Percentiles rank a stretch among this genome's conserved stretches.
Evolutionary conservation across 2,329 filamentous ascomycete species (phyloP).

Genomic region (Diaporthe citrichinensis): DNA sequence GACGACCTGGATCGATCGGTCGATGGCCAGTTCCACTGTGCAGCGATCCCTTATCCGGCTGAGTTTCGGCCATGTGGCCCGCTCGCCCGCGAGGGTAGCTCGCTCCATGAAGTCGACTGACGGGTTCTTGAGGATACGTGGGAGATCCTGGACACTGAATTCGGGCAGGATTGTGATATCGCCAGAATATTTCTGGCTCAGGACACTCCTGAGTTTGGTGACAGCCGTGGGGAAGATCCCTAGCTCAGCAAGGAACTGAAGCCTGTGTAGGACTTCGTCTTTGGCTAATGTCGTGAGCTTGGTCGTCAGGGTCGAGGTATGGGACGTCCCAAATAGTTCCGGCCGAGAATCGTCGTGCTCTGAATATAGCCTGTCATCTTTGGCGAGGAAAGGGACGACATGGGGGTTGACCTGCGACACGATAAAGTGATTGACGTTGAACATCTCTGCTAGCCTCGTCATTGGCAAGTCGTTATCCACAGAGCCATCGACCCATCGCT

Average conservation of each 20-base stretch:
- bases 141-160: slow-evolving; percentile 80
- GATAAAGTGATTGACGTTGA: slow-evolving; percentile 98
- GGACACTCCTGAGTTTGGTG: slow-evolving; percentile 83
- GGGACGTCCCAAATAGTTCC: slow-evolving; percentile 57
- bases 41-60: slow-evolving; percentile 88
- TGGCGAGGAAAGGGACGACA: slow-evolving; percentile 86
- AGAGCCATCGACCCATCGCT: slow-evolving; percentile 93
- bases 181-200: slow-evolving; percentile 92
- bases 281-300: slow-evolving; percentile 81
- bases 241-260: slow-evolving; percentile 85
- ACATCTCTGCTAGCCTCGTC: slow-evolving; percentile 91
- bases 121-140: slow-evolving; percentile 85
- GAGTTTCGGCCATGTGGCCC: slow-evolving; percentile 92
- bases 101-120: slow-evolving; percentile 88
- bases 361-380: slow-evolving; percentile 74
- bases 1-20: slow-evolving; percentile 79
- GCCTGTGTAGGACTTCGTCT: slow-evolving; percentile 83
- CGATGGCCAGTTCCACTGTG: slow-evolving; percentile 88
- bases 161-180: slow-evolving; percentile 95
- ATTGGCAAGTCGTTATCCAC: slow-evolving; percentile 96
- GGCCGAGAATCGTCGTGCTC: slow-evolving; percentile 47
- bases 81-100: slow-evolving; percentile 82
- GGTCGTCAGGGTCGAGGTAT: slow-evolving; percentile 28
- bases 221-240: slow-evolving; percentile 84
- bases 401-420: slow-evolving; percentile 98